Conservation (phyloP, 2,329 filamentous ascomycete species). For the Exserohilum turcica region DNA sequence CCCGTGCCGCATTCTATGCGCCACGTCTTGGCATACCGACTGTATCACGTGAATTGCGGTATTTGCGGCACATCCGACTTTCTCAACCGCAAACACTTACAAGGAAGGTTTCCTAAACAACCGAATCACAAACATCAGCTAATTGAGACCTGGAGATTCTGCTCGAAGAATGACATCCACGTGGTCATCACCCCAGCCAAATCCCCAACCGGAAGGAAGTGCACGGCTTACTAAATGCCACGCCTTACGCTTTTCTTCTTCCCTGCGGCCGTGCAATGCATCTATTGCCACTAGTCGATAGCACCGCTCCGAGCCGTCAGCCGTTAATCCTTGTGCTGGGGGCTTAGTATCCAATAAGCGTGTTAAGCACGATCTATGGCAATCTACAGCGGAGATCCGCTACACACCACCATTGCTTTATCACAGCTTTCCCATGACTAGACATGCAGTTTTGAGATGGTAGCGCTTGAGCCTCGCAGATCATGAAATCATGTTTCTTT, state of each 20-base stretch:
- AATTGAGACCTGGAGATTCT: not conserved
- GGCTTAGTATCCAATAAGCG: not conserved
- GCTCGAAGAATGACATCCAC: not conserved
- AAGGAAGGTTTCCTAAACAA: not conserved
- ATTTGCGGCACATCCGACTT: not conserved
- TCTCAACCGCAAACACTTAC: not conserved
- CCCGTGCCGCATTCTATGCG: too few relatives aligned
- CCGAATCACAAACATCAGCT: not conserved
- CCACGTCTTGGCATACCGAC: too few relatives aligned
- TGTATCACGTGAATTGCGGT: not conserved
- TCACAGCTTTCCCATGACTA: not conserved
- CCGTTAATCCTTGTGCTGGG: not conserved
- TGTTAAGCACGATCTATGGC: not conserved
- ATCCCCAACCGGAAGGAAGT: constrained; percentile 1
- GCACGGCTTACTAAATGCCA: not conserved
- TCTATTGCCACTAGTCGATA: constrained; percentile 1
- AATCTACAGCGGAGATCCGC: not conserved
- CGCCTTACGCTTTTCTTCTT: not conserved
- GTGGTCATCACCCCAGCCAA: not conserved
- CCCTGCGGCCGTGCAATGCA: not conserved
- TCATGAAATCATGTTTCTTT: not conserved
- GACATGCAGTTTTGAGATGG: not conserved
- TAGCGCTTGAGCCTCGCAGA: not conserved
- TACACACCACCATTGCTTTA: constrained; percentile 3
- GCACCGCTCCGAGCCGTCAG: not conserved